These are phyloP conservation scores for Papiliotrema fonsecae DNA, from an alignment of 1,284 basidiomycete species.

Conservation along the genomic window DNA sequence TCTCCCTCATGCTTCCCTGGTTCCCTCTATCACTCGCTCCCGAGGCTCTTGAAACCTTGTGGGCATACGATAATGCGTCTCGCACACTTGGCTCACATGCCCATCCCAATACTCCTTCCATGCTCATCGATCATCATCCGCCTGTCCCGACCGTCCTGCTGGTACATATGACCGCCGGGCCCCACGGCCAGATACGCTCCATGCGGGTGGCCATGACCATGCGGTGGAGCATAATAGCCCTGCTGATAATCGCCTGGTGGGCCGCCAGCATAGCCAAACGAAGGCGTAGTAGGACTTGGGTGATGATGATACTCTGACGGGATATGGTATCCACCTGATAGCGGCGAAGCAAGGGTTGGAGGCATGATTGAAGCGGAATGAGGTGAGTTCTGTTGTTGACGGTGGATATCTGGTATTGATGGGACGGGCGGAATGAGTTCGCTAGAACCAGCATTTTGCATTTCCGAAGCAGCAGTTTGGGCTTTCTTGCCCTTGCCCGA, in stretches of 20 bases:
- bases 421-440: slow-evolving; percentile 36
- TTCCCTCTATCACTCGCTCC: background rate
- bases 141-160: slow-evolving; percentile 19
- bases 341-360: slow-evolving; percentile 23
- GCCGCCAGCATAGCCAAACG: slow-evolving; percentile 10
- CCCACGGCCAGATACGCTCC: slow-evolving; percentile 15
- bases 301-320: slow-evolving; percentile 29
- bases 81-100: slow-evolving; percentile 17
- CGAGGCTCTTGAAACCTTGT: no score
- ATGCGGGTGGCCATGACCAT: slow-evolving; percentile 9
- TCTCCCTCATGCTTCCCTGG: background rate
- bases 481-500: slow-evolving; percentile 25
- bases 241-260: slow-evolving; percentile 11
- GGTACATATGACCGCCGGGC: slow-evolving; percentile 15
- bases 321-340: slow-evolving; percentile 32
- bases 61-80: no score
- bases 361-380: slow-evolving; percentile 13
- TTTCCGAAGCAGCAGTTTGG: slow-evolving; percentile 6
- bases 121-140: slow-evolving; percentile 14
- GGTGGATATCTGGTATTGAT: slow-evolving; percentile 36
- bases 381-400: slow-evolving; percentile 24
- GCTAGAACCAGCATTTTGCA: background rate
- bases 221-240: slow-evolving; percentile 16
- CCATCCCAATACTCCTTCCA: slow-evolving; percentile 22
- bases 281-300: slow-evolving; percentile 16